Percentiles rank a stretch among this genome's conserved stretches.
Evolutionary conservation across 129 eudicot species (phyloP).

Genomic region (Erigeron canadensis): DNA sequence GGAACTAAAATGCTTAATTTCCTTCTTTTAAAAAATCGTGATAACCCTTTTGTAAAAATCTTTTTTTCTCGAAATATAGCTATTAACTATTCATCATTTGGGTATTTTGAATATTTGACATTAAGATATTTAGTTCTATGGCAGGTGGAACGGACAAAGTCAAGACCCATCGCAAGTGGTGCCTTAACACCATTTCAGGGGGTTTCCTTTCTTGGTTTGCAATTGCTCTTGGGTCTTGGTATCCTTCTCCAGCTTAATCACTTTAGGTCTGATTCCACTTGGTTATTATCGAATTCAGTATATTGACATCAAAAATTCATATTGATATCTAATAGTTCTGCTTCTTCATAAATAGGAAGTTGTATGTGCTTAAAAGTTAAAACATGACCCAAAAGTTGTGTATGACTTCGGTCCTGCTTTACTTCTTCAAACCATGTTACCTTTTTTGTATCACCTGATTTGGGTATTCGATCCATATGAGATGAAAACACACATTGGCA

Average conservation of each 20-base stretch:
- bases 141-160: constrained; percentile 91
- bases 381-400: neutral
- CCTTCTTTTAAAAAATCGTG: neutral
- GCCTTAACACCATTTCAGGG: constrained; percentile 83
- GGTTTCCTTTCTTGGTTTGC: constrained; percentile 80
- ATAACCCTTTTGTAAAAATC: neutral
- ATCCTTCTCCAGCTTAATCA: constrained; percentile 86
- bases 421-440: neutral
- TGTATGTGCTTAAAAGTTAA: neutral
- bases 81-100: neutral
- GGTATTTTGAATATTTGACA: neutral
- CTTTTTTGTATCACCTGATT: neutral
- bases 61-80: neutral
- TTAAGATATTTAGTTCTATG: constrained; percentile 8
- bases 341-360: constrained; percentile 4
- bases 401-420: neutral
- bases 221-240: constrained; percentile 87
- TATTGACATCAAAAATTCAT: constrained; percentile 14
- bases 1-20: neutral
- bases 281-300: constrained; percentile 20
- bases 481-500: neutral
- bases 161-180: constrained; percentile 96
- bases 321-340: neutral
- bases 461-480: neutral
- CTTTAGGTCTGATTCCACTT: constrained; percentile 55